Conservation (phyloP, 176 grass and related monocot genomes). For the Pontederia crassipes region DNA sequence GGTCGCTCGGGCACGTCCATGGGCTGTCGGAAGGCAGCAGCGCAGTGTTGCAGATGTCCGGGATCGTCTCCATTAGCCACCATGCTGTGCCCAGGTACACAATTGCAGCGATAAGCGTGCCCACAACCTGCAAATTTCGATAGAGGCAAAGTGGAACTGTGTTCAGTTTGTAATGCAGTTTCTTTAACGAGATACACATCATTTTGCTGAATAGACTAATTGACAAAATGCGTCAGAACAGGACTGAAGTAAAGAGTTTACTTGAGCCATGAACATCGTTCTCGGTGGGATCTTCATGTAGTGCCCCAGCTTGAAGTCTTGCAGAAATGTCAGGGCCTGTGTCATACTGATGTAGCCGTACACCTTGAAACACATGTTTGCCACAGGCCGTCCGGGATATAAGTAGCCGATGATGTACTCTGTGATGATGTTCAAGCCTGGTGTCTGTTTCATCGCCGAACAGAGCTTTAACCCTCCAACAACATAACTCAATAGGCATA, state of each 20-base stretch:
- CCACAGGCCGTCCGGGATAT: conserved; percentile 9
- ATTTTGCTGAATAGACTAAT: too few relatives aligned
- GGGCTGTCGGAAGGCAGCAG: not conserved
- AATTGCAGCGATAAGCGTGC: not conserved
- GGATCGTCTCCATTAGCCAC: conserved; percentile 8
- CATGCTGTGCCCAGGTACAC: conserved; percentile 14
- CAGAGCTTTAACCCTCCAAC: not conserved
- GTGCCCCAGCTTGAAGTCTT: conserved; percentile 21
- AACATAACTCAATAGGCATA: not conserved
- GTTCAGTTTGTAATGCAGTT: too few relatives aligned
- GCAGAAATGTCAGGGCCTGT: conserved; percentile 14
- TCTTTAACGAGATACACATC: too few relatives aligned
- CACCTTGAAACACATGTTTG: conserved; percentile 17
- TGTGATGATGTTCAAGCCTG: conserved; percentile 11
- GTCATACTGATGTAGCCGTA: conserved; percentile 20
- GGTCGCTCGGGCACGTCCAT: conserved; percentile 10
- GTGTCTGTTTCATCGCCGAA: conserved; percentile 4
- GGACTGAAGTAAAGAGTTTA: not conserved
- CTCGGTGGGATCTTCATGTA: conserved; percentile 23
- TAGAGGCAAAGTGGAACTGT: too few relatives aligned
- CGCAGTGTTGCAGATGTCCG: not conserved
- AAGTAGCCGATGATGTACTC: conserved; percentile 18
- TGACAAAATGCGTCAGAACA: too few relatives aligned
- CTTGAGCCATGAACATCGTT: conserved; percentile 18
- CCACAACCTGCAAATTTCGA: not conserved